These are phyloP conservation scores for Hansenula lynferdii DNA, from an alignment of 1,139 yeast genomes.

Conservation along the genomic window DNA sequence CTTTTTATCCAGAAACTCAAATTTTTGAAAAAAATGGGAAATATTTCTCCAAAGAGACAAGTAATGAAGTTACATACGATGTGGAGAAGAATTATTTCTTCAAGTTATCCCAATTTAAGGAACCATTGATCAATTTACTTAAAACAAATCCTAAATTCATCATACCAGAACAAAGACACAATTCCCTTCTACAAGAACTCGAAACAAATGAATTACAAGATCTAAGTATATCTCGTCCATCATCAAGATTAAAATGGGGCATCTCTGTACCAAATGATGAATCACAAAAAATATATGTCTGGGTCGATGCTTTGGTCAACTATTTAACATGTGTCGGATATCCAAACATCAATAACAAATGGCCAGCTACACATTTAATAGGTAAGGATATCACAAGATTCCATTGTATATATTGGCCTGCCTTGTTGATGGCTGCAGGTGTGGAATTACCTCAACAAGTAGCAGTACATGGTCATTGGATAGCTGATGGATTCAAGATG, in stretches of 20 bases:
- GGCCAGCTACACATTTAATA: slow-evolving; percentile 64
- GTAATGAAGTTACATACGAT: slow-evolving; percentile 69
- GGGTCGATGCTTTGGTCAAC: slow-evolving; percentile 94
- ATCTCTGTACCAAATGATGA: slow-evolving; percentile 81
- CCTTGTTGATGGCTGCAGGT: slow-evolving; percentile 79
- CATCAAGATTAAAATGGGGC: slow-evolving; percentile 80
- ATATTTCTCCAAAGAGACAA: slow-evolving; percentile 65
- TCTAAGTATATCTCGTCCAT: slow-evolving; percentile 81
- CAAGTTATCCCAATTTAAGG: slow-evolving; percentile 57
- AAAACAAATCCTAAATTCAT: slow-evolving; percentile 52
- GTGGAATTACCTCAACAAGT: slow-evolving; percentile 66
- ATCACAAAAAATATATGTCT: slow-evolving; percentile 80
- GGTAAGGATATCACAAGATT: slow-evolving; percentile 91
- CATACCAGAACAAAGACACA: slow-evolving; percentile 54
- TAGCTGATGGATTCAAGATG: slow-evolving; percentile 87
- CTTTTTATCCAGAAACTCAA: slow-evolving; percentile 85
- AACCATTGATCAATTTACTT: slow-evolving; percentile 44
- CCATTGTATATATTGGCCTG: slow-evolving; percentile 95
- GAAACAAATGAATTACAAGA: slow-evolving; percentile 48
- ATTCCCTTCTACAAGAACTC: slow-evolving; percentile 56
- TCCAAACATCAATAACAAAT: slow-evolving; percentile 29
- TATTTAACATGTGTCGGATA: slow-evolving; percentile 76
- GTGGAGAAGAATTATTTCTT: slow-evolving; percentile 87
- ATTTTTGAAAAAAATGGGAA: slow-evolving; percentile 43
- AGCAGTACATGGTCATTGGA: slow-evolving; percentile 94